Conservation (phyloP, 1,284 basidiomycete genomes). For the Trametes polyzona region DNA sequence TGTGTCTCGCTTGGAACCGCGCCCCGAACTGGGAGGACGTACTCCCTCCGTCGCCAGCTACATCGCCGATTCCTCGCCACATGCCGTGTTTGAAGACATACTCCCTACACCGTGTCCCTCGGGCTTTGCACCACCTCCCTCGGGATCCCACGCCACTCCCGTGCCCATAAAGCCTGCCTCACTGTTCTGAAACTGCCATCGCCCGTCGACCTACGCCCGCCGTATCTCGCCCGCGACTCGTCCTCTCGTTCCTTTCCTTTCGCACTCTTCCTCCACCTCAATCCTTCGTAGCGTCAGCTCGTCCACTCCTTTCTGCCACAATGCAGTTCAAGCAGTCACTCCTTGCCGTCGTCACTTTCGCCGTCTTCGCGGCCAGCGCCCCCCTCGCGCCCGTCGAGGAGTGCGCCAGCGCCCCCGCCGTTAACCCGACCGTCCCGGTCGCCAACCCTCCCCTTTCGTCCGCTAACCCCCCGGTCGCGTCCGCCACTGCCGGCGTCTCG, state of each 20-base stretch:
- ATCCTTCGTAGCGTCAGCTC: background rate
- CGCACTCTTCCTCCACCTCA: background rate
- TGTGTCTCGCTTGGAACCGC: background rate
- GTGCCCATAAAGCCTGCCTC: background rate
- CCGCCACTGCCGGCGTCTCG: background rate
- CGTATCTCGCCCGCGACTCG: constrained; percentile 13
- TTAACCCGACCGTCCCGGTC: background rate
- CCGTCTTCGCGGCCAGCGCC: background rate
- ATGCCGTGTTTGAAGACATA: background rate
- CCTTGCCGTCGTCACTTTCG: constrained; percentile 10
- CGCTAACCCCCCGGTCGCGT: no score
- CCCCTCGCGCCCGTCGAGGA: background rate
- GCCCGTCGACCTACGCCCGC: constrained; percentile 9
- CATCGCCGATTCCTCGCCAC: background rate
- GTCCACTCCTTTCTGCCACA: background rate
- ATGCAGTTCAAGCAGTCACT: constrained; percentile 13
- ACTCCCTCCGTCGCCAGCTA: background rate
- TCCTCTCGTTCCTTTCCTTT: background rate
- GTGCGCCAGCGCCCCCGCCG: background rate
- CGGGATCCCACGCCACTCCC: background rate
- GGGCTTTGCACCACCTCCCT: background rate
- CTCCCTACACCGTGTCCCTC: background rate
- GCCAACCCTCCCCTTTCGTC: no score
- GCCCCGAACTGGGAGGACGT: background rate
- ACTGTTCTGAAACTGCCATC: background rate